Base-by-base conservation (phyloP, 805 yeast genomes). In the Saccharomycopsis oosterbeekiorum region DNA sequence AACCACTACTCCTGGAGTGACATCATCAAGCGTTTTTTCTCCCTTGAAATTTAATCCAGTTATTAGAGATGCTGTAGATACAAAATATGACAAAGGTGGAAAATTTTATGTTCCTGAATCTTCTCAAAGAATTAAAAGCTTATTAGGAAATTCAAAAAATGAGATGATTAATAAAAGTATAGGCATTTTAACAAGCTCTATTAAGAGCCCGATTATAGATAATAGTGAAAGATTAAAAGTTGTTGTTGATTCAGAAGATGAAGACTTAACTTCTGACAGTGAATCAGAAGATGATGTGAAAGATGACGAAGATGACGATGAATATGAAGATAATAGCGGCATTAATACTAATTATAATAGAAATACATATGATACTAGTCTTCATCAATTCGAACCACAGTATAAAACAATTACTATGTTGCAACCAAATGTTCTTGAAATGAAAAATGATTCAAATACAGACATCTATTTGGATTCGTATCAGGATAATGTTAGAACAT, bases 1-100 rank as follows among this genome's bases (percentile, higher is more conserved):
- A 19, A 78, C 81, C 0, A 80, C 83, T 6, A 83, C 84, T 1
- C 73, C 79, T 0, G 74, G 73, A 2, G 65, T 72, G 10, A 65
- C 71, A 2, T 61, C 67, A 8, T 69, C 80, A 74, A 61, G 96
- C 53, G 83, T 86, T 0, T 92, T 90, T 72, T 88, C 96, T 0
- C 96, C 96, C 0, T 75, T 91, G 51, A 78, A 80, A 51, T 92
- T 91, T 73, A 87, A 89, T 67, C 96, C 97, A 0, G 80, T 86
- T 19, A 86, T 89, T 60, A 84, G 84, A 61, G 80, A 82, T 56
- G 84, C 81, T 62, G 84, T 93, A 47, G 98, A 93, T 69, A 84
- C 88, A 61, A 93, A 93, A 68, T 93, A 93, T 68, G 85, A 86
- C 12, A 80, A 80, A 65, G 99, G 99, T 5, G 99, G 99, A 1